Percentiles rank a stretch among this genome's conserved stretches.
These are phyloP conservation scores for Coffea canephora DNA, from an alignment of 257 asterid species.

Conservation along the genomic window DNA sequence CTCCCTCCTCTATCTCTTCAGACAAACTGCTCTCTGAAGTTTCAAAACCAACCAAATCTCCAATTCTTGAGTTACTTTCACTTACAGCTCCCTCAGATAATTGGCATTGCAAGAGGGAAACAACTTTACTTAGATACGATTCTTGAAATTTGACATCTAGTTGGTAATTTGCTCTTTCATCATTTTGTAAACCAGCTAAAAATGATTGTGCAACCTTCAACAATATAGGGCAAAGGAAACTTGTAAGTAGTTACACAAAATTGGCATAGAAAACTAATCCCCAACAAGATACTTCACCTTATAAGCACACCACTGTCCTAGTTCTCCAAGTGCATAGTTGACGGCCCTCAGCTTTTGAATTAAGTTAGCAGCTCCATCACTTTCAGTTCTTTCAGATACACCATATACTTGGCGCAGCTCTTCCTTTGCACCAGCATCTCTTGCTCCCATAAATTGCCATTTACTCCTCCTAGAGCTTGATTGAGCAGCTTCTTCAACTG, in stretches of 20 bases:
- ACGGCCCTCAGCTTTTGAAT: conserved; percentile 96
- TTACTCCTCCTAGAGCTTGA: conserved; percentile 92
- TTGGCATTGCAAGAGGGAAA: conserved; percentile 84
- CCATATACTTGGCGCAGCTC: conserved; percentile 95
- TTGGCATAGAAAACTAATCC: not conserved
- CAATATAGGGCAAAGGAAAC: conserved; percentile 4
- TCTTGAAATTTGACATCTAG: conserved; percentile 99
- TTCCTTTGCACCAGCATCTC: conserved; percentile 98
- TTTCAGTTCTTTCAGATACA: conserved; percentile 97
- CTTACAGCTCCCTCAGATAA: conserved; percentile 85
- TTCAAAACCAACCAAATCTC: conserved; percentile 28
- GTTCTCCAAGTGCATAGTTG: conserved; percentile 96
- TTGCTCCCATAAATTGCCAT: conserved; percentile 99
- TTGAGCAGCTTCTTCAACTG: conserved; percentile 93
- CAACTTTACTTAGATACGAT: conserved; percentile 78
- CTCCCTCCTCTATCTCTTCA: conserved; percentile 96
- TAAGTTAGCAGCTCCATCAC: conserved; percentile 97
- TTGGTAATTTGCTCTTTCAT: conserved; percentile 94
- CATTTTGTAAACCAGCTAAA: conserved; percentile 87
- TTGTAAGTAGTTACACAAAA: not conserved
- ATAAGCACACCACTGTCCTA: conserved; percentile 99
- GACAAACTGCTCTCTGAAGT: conserved; percentile 35
- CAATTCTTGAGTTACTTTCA: conserved; percentile 41
- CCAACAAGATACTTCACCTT: conserved; percentile 48
- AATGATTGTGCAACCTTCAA: conserved; percentile 87